These are phyloP conservation scores for Prosopis cineraria DNA, from an alignment of 306 rosid genomes.

Conservation along the genomic window DNA sequence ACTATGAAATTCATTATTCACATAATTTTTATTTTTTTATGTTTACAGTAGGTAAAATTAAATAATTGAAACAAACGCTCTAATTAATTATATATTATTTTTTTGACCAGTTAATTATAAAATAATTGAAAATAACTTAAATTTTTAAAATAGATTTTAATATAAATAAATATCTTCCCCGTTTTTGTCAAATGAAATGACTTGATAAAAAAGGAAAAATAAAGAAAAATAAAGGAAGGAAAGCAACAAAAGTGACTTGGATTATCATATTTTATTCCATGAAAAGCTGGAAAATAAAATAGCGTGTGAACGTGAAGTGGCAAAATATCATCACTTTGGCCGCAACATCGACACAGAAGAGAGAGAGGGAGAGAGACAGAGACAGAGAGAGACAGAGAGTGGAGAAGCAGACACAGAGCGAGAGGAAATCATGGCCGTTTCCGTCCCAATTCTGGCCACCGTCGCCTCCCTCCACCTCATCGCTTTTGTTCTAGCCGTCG, in stretches of 20 bases:
- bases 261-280: neutral
- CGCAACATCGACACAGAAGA: neutral
- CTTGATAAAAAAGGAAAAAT: too few species aligned
- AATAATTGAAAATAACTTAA: too few species aligned
- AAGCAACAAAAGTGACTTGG: neutral
- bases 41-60: too few species aligned
- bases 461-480: slow-evolving; percentile 74
- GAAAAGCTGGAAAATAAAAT: neutral
- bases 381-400: neutral
- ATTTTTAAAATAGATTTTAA: too few species aligned
- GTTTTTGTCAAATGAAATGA: too few species aligned
- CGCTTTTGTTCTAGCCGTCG: slow-evolving; percentile 81
- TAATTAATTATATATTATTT: too few species aligned
- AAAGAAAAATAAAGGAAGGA: neutral
- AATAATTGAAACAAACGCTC: too few species aligned
- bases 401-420: neutral
- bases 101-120: too few species aligned
- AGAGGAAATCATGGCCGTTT: slow-evolving; percentile 61
- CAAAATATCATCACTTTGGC: neutral
- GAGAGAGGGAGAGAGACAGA: neutral
- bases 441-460: slow-evolving; percentile 55
- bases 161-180: too few species aligned
- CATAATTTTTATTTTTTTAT: too few species aligned
- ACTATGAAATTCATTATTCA: too few species aligned
- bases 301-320: neutral